These are phyloP conservation scores for Globisporangium cylindrosporum DNA, from an alignment of 352 stramenopile species.

Conservation along the genomic window DNA sequence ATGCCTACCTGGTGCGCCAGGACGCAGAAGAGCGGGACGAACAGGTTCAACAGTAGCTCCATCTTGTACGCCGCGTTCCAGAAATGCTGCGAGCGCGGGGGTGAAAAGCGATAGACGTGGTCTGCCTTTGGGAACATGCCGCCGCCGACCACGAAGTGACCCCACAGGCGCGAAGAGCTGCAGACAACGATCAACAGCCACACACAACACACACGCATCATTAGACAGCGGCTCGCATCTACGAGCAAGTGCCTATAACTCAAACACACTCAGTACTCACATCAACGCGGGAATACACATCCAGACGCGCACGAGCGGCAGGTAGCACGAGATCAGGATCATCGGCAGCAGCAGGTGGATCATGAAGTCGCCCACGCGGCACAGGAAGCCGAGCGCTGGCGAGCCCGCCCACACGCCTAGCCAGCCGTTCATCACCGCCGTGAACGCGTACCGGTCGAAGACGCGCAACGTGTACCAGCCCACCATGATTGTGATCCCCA, in stretches of 20 bases:
- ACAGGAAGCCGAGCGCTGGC: constrained; percentile 51
- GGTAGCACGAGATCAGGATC: constrained; percentile 71
- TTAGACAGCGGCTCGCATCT: background rate
- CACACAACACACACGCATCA: constrained; percentile 1
- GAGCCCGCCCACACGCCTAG: constrained; percentile 75
- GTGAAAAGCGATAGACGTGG: constrained; percentile 76
- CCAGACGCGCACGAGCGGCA: constrained; percentile 74
- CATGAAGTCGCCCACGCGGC: constrained; percentile 56
- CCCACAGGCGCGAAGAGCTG: constrained; percentile 75
- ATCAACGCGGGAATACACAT: constrained; percentile 76
- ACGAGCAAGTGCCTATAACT: background rate
- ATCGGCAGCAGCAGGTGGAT: constrained; percentile 72
- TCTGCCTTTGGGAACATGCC: constrained; percentile 73
- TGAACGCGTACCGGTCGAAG: constrained; percentile 78
- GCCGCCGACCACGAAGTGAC: constrained; percentile 64
- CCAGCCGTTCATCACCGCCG: constrained; percentile 68
- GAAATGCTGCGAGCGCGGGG: constrained; percentile 68
- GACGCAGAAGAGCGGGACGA: constrained; percentile 75
- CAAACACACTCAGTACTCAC: constrained; percentile 28
- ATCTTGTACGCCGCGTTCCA: constrained; percentile 81
- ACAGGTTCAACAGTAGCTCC: constrained; percentile 74
- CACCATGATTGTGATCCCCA: constrained; percentile 85
- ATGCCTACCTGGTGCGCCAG: constrained; percentile 69
- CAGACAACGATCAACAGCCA: background rate
- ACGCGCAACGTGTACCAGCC: constrained; percentile 82